Evolutionary conservation across 169 alveolate genomes (phyloP).

Genomic region (Plasmodium fragile): DNA sequence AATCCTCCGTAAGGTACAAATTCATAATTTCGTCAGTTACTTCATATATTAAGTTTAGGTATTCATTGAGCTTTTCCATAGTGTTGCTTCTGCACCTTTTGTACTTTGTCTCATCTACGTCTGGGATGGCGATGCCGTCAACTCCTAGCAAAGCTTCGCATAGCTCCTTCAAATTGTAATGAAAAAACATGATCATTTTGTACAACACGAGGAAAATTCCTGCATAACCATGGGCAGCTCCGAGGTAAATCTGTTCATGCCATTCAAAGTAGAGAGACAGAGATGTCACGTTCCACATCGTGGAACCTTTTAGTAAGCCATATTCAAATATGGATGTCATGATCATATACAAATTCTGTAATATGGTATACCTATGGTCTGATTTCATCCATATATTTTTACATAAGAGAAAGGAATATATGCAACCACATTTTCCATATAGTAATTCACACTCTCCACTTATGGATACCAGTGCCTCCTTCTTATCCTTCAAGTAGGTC

Average conservation of each 20-base stretch:
- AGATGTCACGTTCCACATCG: constrained; percentile 5
- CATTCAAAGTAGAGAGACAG: constrained; percentile 49
- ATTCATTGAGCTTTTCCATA: constrained; percentile 12
- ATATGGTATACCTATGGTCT: constrained; percentile 10
- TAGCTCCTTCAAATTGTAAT: constrained; percentile 14
- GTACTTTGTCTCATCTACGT: neutral
- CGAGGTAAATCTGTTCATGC: constrained; percentile 59
- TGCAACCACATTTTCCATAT: constrained; percentile 68
- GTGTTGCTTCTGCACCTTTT: neutral
- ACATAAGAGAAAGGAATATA: constrained; percentile 66
- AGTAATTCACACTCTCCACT: constrained; percentile 66
- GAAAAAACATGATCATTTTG: constrained; percentile 34
- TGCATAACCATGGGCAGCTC: constrained; percentile 73
- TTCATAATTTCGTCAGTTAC: constrained; percentile 49
- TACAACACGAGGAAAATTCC: constrained; percentile 47
- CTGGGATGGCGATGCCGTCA: neutral
- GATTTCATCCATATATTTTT: constrained; percentile 39
- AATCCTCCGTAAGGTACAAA: constrained; percentile 22
- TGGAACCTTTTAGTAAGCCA: constrained; percentile 17
- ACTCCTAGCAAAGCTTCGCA: constrained; percentile 6
- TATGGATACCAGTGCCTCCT: constrained; percentile 6
- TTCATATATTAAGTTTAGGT: constrained; percentile 32
- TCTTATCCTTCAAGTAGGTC: constrained; percentile 13
- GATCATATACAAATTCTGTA: constrained; percentile 36
- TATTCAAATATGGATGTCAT: constrained; percentile 61